A percentile compares a stretch with the other conserved stretches of the same genome.
These are phyloP conservation scores for Hsuehochloa calcarea DNA, from an alignment of 176 grass and related monocot genomes.

Conservation along the genomic window DNA sequence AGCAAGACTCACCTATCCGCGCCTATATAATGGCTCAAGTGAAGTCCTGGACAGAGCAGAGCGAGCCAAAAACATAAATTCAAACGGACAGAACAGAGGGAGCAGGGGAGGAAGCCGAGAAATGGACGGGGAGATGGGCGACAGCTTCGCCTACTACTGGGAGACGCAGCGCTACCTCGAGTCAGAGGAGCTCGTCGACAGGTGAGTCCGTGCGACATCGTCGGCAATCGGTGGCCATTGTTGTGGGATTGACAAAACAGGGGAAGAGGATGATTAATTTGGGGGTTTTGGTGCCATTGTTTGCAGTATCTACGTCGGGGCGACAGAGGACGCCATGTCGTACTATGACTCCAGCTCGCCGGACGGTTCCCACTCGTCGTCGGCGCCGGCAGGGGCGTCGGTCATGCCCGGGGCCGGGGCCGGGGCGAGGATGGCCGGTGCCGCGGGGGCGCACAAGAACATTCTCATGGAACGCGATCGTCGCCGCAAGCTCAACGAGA, in stretches of 20 bases:
- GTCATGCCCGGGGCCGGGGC: not conserved
- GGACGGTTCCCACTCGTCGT: constrained; percentile 41
- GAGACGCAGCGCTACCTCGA: constrained; percentile 66
- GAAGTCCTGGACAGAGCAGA: not conserved
- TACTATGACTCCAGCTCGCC: constrained; percentile 78
- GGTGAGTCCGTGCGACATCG: constrained; percentile 8
- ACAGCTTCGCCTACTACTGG: constrained; percentile 72
- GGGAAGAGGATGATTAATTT: not conserved
- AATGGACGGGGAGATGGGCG: constrained; percentile 54
- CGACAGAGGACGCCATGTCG: constrained; percentile 44
- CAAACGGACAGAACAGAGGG: not conserved
- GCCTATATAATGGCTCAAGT: constrained; percentile 38
- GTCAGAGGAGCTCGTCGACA: constrained; percentile 61
- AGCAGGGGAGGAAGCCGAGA: not conserved
- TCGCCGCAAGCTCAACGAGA: constrained; percentile 74
- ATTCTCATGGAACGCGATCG: constrained; percentile 67
- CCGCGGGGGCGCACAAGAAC: constrained; percentile 40
- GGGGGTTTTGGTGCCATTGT: not conserved
- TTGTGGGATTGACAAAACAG: not conserved
- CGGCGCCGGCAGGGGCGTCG: not conserved
- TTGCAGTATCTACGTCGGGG: constrained; percentile 46
- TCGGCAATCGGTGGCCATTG: not conserved
- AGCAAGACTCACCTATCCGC: not conserved
- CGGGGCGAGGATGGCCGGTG: not conserved
- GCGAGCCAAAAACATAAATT: not conserved